Evolutionary conservation across 306 rosid species (phyloP).

Genomic region (Inga laurina): DNA sequence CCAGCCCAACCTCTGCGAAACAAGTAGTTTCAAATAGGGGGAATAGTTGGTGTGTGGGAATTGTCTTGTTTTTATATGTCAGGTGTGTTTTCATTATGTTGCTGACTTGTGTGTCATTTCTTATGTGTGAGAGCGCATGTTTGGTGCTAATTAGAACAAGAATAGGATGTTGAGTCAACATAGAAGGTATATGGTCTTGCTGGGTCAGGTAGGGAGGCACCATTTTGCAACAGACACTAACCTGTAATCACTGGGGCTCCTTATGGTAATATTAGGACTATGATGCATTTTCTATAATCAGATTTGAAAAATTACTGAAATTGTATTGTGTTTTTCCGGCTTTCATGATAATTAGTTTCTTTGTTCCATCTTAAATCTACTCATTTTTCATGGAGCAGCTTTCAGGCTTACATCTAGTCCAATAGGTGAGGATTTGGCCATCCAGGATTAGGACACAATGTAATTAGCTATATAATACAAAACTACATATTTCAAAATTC

Average conservation of each 20-base stretch:
- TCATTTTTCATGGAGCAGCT: conserved; percentile 10
- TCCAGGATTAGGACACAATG: background rate
- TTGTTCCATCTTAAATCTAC: conserved; percentile 37
- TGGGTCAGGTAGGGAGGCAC: background rate
- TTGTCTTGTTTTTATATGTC: background rate
- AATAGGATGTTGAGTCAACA: background rate
- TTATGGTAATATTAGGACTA: background rate
- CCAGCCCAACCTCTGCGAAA: background rate
- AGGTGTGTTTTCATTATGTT: background rate
- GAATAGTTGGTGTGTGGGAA: background rate
- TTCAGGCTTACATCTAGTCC: background rate
- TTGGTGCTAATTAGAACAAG: background rate
- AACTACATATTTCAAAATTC: background rate
- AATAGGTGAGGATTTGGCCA: background rate
- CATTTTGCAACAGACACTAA: background rate
- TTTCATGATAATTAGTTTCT: conserved; percentile 28
- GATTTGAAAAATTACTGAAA: background rate
- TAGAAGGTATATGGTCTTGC: background rate
- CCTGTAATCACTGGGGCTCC: background rate
- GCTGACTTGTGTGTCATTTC: background rate
- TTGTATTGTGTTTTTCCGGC: background rate
- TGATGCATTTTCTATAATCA: background rate
- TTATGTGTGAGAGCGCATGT: background rate
- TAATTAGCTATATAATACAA: background rate
- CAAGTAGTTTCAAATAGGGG: background rate